These are phyloP conservation scores for Purpureocillium takamizusanense DNA, from an alignment of 2,329 filamentous ascomycete genomes.

Conservation along the genomic window DNA sequence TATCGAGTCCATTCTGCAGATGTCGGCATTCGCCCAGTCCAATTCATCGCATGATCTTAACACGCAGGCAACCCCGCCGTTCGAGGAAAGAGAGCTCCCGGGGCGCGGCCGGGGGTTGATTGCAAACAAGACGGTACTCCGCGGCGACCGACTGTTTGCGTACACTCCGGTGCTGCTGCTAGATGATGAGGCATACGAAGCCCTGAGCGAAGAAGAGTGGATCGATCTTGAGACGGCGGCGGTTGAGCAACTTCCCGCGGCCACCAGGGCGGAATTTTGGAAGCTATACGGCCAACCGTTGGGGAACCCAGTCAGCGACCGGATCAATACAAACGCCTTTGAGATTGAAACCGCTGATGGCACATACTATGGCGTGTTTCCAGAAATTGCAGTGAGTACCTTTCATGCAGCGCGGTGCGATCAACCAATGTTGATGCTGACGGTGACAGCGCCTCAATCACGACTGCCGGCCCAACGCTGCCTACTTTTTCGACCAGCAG, in stretches of 20 bases:
- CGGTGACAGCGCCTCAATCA: slow-evolving; percentile 31
- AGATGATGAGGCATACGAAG: slow-evolving; percentile 1
- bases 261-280: slow-evolving; percentile 4
- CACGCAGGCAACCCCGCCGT: slow-evolving; percentile 6
- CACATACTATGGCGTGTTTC: slow-evolving; percentile 4
- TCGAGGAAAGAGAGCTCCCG: slow-evolving; percentile 11
- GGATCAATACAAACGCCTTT: slow-evolving; percentile 9
- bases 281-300: slow-evolving; percentile 1
- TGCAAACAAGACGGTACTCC: slow-evolving; percentile 12
- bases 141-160: slow-evolving; percentile 11
- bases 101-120: slow-evolving; percentile 15
- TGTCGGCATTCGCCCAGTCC: slow-evolving; percentile 17
- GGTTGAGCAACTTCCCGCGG: slow-evolving; percentile 4
- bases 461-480: slow-evolving; percentile 34
- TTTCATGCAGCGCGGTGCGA: no score
- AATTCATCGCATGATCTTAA: slow-evolving; percentile 1
- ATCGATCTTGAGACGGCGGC: slow-evolving; percentile 1
- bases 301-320: slow-evolving; percentile 2
- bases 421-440: background rate
- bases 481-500: slow-evolving; percentile 30
- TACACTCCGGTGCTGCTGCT: slow-evolving; percentile 7
- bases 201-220: background rate
- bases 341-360: background rate
- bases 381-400: slow-evolving; percentile 8
- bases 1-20: slow-evolving; percentile 17